A percentile compares a stretch with the other conserved stretches of the same genome.
These are phyloP conservation scores for Friedmanniomyces simplex DNA, from an alignment of 495 filamentous ascomycete genomes.

Conservation along the genomic window DNA sequence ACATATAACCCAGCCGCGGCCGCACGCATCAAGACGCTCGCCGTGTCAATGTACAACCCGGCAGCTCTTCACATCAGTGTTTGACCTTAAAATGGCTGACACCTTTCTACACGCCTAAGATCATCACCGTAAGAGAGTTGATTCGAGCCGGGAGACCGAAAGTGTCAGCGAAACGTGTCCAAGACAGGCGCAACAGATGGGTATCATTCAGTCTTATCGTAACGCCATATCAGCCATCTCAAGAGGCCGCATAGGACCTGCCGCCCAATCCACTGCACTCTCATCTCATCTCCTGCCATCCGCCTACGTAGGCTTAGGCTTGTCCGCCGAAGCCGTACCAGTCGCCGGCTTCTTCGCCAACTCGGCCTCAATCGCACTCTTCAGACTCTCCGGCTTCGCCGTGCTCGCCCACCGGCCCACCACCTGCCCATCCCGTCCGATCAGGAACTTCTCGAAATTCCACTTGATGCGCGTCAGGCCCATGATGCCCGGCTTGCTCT, in stretches of 20 bases:
- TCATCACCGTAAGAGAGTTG: too few species aligned
- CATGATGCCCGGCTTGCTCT: conserved; percentile 66
- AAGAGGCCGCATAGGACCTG: too few species aligned
- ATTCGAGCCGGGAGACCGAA: too few species aligned
- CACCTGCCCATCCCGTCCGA: conserved; percentile 77
- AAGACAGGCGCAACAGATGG: not conserved
- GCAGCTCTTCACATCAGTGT: too few species aligned
- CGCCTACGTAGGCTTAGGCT: conserved; percentile 5
- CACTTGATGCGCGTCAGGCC: conserved; percentile 87
- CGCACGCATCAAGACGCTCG: too few species aligned
- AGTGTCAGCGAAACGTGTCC: not conserved
- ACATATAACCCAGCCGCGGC: too few species aligned
- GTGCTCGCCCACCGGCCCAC: conserved; percentile 71
- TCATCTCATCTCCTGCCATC: not conserved
- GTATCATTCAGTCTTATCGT: not conserved
- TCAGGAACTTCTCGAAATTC: conserved; percentile 97
- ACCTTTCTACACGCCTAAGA: too few species aligned
- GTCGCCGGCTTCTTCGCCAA: conserved; percentile 36
- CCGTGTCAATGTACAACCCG: too few species aligned
- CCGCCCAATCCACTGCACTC: too few species aligned
- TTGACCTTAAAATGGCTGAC: too few species aligned
- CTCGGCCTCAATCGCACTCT: conserved; percentile 64
- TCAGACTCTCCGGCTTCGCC: conserved; percentile 73
- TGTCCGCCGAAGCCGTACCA: not conserved
- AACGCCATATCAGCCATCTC: not conserved